These are phyloP conservation scores for Bertia moriformis DNA, from an alignment of 2,329 filamentous ascomycete species.

Conservation along the genomic window DNA sequence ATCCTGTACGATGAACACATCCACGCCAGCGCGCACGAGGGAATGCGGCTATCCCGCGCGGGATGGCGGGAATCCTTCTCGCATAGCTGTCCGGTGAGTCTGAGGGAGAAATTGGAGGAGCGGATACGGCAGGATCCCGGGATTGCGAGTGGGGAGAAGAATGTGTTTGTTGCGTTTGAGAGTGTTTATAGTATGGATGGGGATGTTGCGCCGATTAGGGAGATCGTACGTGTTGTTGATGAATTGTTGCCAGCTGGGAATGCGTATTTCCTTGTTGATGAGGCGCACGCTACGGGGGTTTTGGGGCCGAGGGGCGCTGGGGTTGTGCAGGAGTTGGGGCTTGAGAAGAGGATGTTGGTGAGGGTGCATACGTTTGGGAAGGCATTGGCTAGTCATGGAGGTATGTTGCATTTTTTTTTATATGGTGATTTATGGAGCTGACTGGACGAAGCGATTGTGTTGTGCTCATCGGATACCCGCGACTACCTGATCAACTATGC, in stretches of 20 bases:
- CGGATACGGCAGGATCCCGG: constrained; percentile 14
- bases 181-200: constrained; percentile 32
- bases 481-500: constrained; percentile 8
- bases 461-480: constrained; percentile 6
- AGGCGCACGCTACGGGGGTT: constrained; percentile 36
- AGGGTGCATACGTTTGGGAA: constrained; percentile 37
- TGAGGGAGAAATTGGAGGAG: constrained; percentile 18
- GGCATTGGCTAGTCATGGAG: constrained; percentile 24
- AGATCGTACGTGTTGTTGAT: constrained; percentile 18
- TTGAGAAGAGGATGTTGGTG: constrained; percentile 32
- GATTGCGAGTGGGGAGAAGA: constrained; percentile 12
- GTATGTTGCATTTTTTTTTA: not conserved
- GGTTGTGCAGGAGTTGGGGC: constrained; percentile 28
- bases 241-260: constrained; percentile 18
- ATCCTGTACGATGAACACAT: constrained; percentile 52
- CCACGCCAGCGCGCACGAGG: constrained; percentile 53
- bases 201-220: constrained; percentile 21
- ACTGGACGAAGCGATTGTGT: constrained; percentile 8
- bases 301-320: constrained; percentile 31
- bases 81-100: constrained; percentile 25
- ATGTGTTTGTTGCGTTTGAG: constrained; percentile 24
- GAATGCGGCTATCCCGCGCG: constrained; percentile 42
- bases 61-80: constrained; percentile 23
- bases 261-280: constrained; percentile 36
- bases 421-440: constrained; percentile 2